These are phyloP conservation scores for Macrolepiota fuliginosa DNA, from an alignment of 768 basidiomycete genomes.

Conservation along the genomic window DNA sequence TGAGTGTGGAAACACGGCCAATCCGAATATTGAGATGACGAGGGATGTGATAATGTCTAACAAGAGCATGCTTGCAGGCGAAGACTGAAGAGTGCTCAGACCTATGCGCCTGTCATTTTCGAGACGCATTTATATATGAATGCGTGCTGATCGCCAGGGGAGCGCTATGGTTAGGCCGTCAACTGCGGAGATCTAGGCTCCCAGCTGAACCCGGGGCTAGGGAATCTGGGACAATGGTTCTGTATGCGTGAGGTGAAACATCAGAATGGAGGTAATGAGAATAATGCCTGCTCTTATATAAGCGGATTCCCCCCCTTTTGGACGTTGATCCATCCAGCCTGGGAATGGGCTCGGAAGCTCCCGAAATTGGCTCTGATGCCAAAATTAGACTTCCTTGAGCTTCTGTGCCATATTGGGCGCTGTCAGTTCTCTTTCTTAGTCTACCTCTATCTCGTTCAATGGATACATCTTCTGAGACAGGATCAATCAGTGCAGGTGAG, in stretches of 20 bases:
- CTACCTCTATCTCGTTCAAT: background rate
- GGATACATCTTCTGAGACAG: background rate
- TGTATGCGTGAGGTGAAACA: too few species aligned
- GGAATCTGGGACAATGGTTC: too few species aligned
- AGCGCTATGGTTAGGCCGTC: too few species aligned
- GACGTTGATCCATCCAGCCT: too few species aligned
- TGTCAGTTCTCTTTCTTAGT: background rate
- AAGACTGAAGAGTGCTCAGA: background rate
- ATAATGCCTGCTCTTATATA: too few species aligned
- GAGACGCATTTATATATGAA: too few species aligned
- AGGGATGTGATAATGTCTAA: background rate
- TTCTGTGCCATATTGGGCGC: background rate
- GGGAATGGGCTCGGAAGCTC: background rate
- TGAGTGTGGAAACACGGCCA: background rate
- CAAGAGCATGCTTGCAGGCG: background rate
- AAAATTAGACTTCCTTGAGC: background rate
- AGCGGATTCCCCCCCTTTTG: too few species aligned
- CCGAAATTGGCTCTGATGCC: background rate
- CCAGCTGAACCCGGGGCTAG: too few species aligned
- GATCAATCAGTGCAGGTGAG: conserved; percentile 1
- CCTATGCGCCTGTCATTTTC: too few species aligned
- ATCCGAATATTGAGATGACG: background rate
- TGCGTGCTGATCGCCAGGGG: too few species aligned
- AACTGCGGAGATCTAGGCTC: too few species aligned
- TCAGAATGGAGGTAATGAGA: too few species aligned